Conservation (phyloP, 306 rosid genomes). For the Quercus ilex region DNA sequence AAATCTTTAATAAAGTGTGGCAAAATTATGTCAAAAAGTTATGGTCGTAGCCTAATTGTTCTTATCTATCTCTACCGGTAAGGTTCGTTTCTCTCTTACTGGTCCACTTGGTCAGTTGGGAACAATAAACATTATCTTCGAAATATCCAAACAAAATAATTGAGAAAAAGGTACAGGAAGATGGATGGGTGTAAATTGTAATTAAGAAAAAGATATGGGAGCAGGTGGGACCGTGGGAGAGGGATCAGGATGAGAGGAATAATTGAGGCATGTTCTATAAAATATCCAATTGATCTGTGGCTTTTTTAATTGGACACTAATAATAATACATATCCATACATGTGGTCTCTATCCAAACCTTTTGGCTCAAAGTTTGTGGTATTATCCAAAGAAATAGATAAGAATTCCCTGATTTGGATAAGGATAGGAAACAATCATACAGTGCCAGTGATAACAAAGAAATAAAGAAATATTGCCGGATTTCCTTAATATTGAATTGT, state of each 20-base stretch:
- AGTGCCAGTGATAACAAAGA: too few species aligned
- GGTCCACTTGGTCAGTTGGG: too few species aligned
- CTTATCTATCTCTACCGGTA: background rate
- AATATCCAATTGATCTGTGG: background rate
- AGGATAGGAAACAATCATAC: background rate
- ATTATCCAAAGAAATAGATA: background rate
- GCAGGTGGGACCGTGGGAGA: background rate
- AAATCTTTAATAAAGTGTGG: too few species aligned
- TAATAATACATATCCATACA: background rate
- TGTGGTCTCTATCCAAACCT: background rate
- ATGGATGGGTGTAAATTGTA: background rate
- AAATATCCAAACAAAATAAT: background rate
- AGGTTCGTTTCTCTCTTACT: too few species aligned
- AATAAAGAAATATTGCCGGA: too few species aligned
- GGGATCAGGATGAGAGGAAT: background rate
- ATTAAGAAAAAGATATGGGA: background rate
- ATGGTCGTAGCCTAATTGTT: background rate
- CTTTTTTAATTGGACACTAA: background rate
- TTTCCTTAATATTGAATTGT: too few species aligned
- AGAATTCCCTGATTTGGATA: background rate
- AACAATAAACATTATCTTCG: background rate
- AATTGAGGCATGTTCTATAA: background rate
- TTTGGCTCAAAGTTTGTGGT: background rate
- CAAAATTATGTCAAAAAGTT: too few species aligned
- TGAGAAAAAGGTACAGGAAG: background rate